phyloP scores from a whole-genome alignment of 169 alveolate species.

The Amoebophrya sp. region DNA sequence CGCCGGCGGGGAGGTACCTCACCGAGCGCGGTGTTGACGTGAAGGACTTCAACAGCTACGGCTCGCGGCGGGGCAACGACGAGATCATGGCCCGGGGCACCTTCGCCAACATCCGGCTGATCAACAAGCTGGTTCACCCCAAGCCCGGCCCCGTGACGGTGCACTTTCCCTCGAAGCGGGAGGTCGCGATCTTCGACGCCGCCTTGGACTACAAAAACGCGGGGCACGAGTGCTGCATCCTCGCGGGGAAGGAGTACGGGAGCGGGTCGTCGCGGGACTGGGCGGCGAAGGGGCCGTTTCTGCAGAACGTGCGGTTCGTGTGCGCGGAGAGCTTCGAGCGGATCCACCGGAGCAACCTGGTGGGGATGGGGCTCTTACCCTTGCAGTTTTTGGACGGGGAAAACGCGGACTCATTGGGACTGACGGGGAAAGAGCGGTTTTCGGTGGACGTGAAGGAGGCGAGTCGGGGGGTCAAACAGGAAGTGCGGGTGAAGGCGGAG shows the following conservation, averaged over 20 bases:
- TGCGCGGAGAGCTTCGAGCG: constrained; percentile 86
- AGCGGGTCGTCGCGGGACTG: constrained; percentile 91
- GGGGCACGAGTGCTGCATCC: constrained; percentile 41
- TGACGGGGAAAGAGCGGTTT: constrained; percentile 54
- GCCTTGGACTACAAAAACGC: constrained; percentile 51
- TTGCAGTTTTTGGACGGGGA: constrained; percentile 77
- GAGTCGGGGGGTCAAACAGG: constrained; percentile 15
- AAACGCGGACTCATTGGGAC: constrained; percentile 68
- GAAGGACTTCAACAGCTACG: constrained; percentile 88
- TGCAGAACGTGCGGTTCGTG: constrained; percentile 82
- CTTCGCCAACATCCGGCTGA: constrained; percentile 85
- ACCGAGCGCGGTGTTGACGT: constrained; percentile 59
- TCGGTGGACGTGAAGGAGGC: constrained; percentile 20
- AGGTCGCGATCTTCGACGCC: constrained; percentile 51
- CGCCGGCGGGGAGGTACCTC: constrained; percentile 82
- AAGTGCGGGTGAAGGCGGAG: not conserved
- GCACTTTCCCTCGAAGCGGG: too few species aligned
- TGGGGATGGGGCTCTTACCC: constrained; percentile 91
- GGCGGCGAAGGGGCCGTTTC: constrained; percentile 95
- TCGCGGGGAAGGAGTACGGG: constrained; percentile 92
- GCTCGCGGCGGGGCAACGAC: constrained; percentile 91
- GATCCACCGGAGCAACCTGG: constrained; percentile 84
- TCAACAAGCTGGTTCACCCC: constrained; percentile 56
- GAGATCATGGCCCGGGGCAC: constrained; percentile 93
- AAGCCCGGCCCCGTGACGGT: not conserved